Evolutionary conservation across 139 green algal genomes (phyloP).

Genomic region (Desmodesmus armatus): DNA sequence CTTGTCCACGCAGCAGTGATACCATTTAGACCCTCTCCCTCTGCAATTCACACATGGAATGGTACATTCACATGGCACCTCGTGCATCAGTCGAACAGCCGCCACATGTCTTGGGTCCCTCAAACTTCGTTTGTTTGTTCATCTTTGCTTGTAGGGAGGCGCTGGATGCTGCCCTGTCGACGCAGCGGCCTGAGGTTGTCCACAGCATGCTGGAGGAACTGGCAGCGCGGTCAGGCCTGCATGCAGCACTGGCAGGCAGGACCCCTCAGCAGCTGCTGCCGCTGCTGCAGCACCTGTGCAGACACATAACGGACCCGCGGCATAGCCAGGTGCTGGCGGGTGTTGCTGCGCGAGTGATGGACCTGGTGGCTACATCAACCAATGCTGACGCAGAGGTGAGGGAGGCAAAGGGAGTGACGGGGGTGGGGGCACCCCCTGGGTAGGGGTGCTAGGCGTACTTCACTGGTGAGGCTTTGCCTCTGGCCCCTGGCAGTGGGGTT

Average conservation of each 20-base stretch:
- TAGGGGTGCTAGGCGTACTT: no score
- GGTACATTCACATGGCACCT: no score
- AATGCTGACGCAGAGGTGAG: constrained; percentile 37
- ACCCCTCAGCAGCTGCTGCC: constrained; percentile 66
- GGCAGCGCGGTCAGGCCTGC: constrained; percentile 69
- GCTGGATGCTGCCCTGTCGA: constrained; percentile 81
- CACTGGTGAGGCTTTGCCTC: no score
- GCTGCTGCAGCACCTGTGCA: constrained; percentile 74
- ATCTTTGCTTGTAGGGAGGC: constrained; percentile 69
- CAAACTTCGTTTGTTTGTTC: neutral
- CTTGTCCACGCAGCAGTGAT: no score
- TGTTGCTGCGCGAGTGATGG: constrained; percentile 75
- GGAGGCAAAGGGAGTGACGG: neutral
- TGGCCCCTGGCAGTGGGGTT: no score
- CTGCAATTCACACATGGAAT: no score
- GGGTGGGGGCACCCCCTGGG: no score
- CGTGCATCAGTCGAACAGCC: no score
- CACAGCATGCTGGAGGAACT: constrained; percentile 88
- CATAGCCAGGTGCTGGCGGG: constrained; percentile 63
- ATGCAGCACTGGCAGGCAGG: constrained; percentile 68
- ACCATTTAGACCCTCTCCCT: no score
- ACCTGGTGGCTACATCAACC: constrained; percentile 77
- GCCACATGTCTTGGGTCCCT: no score
- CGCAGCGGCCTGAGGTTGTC: constrained; percentile 75
- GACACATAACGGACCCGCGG: constrained; percentile 70